Conservation (phyloP, 768 basidiomycete species). For the Calocera cornea region DNA sequence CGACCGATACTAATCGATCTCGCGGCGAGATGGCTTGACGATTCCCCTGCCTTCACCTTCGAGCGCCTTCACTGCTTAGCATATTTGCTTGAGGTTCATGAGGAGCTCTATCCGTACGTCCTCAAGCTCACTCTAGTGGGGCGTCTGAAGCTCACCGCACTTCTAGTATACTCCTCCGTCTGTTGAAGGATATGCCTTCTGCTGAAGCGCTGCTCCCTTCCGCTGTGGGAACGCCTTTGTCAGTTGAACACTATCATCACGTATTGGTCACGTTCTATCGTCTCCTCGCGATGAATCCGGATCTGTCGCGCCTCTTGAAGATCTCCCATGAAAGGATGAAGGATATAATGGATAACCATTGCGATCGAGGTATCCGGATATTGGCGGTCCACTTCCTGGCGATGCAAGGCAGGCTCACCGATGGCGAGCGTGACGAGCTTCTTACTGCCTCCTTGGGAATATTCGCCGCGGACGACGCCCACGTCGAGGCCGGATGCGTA, state of each 20-base stretch:
- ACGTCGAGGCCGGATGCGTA: slow-evolving; percentile 25
- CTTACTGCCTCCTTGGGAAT: slow-evolving; percentile 52
- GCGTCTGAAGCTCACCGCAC: neutral
- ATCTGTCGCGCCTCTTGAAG: slow-evolving; percentile 43
- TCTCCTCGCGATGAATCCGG: slow-evolving; percentile 57
- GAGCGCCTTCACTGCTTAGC: slow-evolving; percentile 27
- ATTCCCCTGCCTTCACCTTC: slow-evolving; percentile 27
- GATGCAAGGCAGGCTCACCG: slow-evolving; percentile 61
- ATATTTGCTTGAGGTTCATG: slow-evolving; percentile 18
- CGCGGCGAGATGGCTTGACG: slow-evolving; percentile 67
- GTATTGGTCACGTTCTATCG: slow-evolving; percentile 71
- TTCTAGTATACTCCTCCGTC: slow-evolving; percentile 7
- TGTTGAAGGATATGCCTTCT: slow-evolving; percentile 8
- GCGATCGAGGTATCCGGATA: slow-evolving; percentile 49
- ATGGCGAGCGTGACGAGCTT: slow-evolving; percentile 53
- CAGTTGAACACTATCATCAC: slow-evolving; percentile 40
- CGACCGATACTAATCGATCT: slow-evolving; percentile 69
- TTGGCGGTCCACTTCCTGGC: slow-evolving; percentile 71
- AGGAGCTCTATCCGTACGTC: slow-evolving; percentile 53
- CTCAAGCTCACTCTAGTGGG: slow-evolving; percentile 6
- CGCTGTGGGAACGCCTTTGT: slow-evolving; percentile 32
- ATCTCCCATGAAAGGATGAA: slow-evolving; percentile 45
- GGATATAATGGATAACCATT: slow-evolving; percentile 34
- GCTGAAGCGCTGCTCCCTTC: slow-evolving; percentile 40
- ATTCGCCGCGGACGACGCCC: slow-evolving; percentile 45